phyloP scores from a whole-genome alignment of 2,329 filamentous ascomycete species.

The Zymoseptoria pseudotritici region DNA sequence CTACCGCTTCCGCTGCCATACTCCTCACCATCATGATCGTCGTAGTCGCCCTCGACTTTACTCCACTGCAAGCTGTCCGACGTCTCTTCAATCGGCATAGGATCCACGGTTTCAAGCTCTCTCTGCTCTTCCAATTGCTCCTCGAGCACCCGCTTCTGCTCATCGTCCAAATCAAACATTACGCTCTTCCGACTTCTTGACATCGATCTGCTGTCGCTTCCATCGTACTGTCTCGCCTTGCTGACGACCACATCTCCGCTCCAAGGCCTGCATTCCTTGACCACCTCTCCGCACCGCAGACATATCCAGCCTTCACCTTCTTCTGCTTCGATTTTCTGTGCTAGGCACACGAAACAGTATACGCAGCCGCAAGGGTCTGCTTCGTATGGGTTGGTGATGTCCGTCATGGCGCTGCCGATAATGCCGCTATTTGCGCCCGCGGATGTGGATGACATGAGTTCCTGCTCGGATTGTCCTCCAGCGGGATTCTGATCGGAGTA shows the following conservation, averaged over 20 bases:
- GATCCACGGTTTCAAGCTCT: conserved; percentile 19
- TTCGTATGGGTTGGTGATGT: conserved; percentile 95
- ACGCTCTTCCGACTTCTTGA: conserved; percentile 20
- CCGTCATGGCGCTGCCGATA: conserved; percentile 79
- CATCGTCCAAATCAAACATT: conserved; percentile 24
- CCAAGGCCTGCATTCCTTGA: conserved; percentile 87
- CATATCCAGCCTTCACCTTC: conserved; percentile 93
- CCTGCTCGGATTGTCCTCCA: conserved; percentile 57
- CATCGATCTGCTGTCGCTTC: not conserved
- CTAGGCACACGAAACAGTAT: conserved; percentile 95
- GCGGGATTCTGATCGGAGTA: conserved; percentile 85
- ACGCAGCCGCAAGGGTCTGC: conserved; percentile 81
- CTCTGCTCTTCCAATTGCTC: conserved; percentile 11
- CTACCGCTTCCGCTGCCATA: conserved; percentile 8
- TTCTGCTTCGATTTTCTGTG: conserved; percentile 79
- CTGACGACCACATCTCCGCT: conserved; percentile 68
- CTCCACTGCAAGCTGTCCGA: conserved; percentile 21
- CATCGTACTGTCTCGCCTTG: not conserved
- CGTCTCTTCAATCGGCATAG: conserved; percentile 24
- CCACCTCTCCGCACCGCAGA: conserved; percentile 73
- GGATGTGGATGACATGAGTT: conserved; percentile 56
- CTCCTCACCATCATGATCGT: conserved; percentile 8
- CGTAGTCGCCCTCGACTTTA: conserved; percentile 18
- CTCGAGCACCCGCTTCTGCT: conserved; percentile 13
- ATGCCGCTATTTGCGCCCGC: conserved; percentile 54